phyloP scores from a whole-genome alignment of 805 yeast genomes.

The Pichia gijzeniarum region DNA sequence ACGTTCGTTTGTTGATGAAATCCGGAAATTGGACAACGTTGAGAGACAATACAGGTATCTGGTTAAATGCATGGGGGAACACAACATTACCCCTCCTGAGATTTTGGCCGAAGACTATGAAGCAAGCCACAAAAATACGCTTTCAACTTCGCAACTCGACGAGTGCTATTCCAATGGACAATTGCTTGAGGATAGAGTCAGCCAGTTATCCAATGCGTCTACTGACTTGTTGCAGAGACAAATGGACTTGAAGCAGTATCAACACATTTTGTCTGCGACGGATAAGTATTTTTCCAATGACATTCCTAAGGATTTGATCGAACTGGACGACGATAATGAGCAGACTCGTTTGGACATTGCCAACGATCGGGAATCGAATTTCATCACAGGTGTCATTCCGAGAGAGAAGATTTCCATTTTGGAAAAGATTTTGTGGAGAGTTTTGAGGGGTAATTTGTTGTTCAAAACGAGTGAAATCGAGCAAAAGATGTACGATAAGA shows the following conservation, averaged over 20 bases:
- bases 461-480: constrained; percentile 68
- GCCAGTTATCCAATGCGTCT: constrained; percentile 63
- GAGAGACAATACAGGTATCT: constrained; percentile 75
- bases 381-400: constrained; percentile 77
- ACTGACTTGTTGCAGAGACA: constrained; percentile 58
- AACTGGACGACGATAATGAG: constrained; percentile 24
- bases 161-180: constrained; percentile 57
- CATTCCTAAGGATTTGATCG: constrained; percentile 23
- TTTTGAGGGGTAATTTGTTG: constrained; percentile 85
- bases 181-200: constrained; percentile 65
- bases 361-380: constrained; percentile 35
- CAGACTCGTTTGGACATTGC: constrained; percentile 36
- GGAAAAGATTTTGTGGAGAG: constrained; percentile 86
- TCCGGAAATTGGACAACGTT: constrained; percentile 76
- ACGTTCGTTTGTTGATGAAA: constrained; percentile 83
- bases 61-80: constrained; percentile 42
- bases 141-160: constrained; percentile 50
- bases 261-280: constrained; percentile 50
- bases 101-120: constrained; percentile 20
- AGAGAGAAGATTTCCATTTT: constrained; percentile 63
- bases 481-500: constrained; percentile 59
- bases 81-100: constrained; percentile 21
- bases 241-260: constrained; percentile 61
- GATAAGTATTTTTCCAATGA: constrained; percentile 38
- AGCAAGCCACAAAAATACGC: constrained; percentile 15